Conservation (phyloP, 768 basidiomycete genomes). For the Pulveroboletus sp. region DNA sequence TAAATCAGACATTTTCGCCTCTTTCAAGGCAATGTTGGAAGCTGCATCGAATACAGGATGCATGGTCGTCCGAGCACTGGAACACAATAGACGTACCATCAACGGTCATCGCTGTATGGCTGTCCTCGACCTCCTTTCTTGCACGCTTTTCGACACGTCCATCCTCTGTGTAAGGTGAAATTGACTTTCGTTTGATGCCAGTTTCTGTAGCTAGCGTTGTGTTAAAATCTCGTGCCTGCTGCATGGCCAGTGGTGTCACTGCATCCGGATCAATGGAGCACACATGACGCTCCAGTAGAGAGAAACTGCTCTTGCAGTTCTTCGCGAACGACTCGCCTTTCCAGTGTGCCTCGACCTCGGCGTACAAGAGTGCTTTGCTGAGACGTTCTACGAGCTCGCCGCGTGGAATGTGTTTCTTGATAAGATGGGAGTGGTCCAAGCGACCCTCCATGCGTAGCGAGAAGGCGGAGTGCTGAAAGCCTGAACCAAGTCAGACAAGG, state of each 20-base stretch:
- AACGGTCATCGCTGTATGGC: conserved; percentile 31
- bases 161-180: conserved; percentile 39
- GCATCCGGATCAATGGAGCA: conserved; percentile 52
- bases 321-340: conserved; percentile 53
- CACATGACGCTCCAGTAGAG: conserved; percentile 67
- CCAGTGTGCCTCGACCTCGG: conserved; percentile 84
- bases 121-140: conserved; percentile 45
- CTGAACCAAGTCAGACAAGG: conserved; percentile 34
- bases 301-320: conserved; percentile 68
- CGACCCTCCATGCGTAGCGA: conserved; percentile 70
- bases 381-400: conserved; percentile 81
- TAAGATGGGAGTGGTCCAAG: conserved; percentile 63
- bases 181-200: conserved; percentile 49
- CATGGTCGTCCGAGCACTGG: conserved; percentile 24
- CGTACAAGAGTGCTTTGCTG: conserved; percentile 73
- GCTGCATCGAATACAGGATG: conserved; percentile 13
- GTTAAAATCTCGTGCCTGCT: conserved; percentile 13
- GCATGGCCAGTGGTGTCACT: conserved; percentile 11
- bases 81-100: conserved; percentile 33
- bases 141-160: conserved; percentile 61
- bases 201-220: conserved; percentile 16
- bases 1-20: conserved; percentile 17
- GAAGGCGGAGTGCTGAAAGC: conserved; percentile 79
- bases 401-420: conserved; percentile 69
- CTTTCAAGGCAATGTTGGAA: conserved; percentile 11